Conservation (phyloP, 495 filamentous ascomycete species). For the Penicillium macrosclerotiorum region DNA sequence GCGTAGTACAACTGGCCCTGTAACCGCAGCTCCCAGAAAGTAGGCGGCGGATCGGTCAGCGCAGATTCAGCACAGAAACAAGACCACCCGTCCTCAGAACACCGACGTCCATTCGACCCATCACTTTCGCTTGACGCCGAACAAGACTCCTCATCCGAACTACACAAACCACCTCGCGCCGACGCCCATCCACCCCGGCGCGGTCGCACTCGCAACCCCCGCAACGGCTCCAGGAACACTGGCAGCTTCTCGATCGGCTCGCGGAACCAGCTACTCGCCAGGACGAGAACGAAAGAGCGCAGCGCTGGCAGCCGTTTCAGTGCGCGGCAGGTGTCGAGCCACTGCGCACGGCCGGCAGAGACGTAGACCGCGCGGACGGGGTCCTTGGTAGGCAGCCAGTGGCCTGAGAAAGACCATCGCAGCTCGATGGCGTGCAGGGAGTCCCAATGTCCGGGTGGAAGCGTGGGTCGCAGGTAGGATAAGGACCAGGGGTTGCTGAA, state of each 20-base stretch:
- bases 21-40: constrained; percentile 34
- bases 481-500: constrained; percentile 50
- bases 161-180: not conserved
- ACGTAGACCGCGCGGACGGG: constrained; percentile 45
- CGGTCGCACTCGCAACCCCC: constrained; percentile 19
- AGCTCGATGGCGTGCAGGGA: constrained; percentile 39
- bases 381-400: constrained; percentile 48
- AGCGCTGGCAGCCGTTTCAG: constrained; percentile 26
- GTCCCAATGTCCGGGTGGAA: constrained; percentile 32
- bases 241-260: constrained; percentile 43
- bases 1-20: constrained; percentile 40
- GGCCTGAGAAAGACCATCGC: constrained; percentile 46
- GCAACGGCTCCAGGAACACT: constrained; percentile 41
- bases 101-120: not conserved
- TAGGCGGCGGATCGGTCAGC: not conserved
- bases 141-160: constrained; percentile 7
- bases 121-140: not conserved
- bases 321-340: constrained; percentile 40
- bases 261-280: constrained; percentile 42
- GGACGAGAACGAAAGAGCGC: constrained; percentile 35
- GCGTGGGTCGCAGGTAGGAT: constrained; percentile 41
- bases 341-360: constrained; percentile 41
- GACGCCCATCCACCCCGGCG: not conserved
- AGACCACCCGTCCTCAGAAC: not conserved
- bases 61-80: not conserved